A percentile compares a stretch with the other conserved stretches of the same genome.
Conservation (phyloP, 2,329 filamentous ascomycete genomes). For the Emericellopsis atlantica region DNA sequence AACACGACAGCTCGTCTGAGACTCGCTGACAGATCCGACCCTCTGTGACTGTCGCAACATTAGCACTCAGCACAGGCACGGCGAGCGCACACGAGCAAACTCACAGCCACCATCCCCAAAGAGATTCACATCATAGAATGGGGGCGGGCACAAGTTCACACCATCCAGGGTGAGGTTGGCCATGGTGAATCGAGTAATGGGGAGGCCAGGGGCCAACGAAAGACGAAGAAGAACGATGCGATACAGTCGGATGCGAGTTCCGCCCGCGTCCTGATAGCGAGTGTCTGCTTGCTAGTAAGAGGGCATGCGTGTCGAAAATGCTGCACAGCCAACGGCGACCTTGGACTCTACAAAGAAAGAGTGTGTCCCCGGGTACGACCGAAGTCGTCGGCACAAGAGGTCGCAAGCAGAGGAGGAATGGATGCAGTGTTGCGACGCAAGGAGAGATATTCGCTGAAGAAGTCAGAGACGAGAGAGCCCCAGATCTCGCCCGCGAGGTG, state of each 20-base stretch:
- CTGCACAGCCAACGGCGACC: no score
- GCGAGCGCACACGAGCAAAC: constrained; percentile 12
- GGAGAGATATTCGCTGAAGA: not conserved
- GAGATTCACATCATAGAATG: constrained; percentile 52
- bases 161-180: constrained; percentile 20
- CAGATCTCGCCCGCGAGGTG: not conserved
- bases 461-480: not conserved
- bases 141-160: constrained; percentile 43
- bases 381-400: no score
- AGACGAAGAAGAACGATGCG: not conserved
- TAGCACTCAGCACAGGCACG: constrained; percentile 1
- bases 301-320: no score
- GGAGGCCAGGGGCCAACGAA: not conserved
- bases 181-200: constrained; percentile 10
- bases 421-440: no score
- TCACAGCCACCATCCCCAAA: constrained; percentile 58
- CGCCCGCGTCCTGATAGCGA: no score
- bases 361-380: no score
- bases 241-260: no score
- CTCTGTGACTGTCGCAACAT: constrained; percentile 33
- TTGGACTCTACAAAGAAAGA: no score
- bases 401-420: no score
- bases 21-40: constrained; percentile 41
- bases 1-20: constrained; percentile 50
- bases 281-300: no score